phyloP scores from a whole-genome alignment of 1,284 basidiomycete genomes.

The Malassezia vespertilionis region DNA sequence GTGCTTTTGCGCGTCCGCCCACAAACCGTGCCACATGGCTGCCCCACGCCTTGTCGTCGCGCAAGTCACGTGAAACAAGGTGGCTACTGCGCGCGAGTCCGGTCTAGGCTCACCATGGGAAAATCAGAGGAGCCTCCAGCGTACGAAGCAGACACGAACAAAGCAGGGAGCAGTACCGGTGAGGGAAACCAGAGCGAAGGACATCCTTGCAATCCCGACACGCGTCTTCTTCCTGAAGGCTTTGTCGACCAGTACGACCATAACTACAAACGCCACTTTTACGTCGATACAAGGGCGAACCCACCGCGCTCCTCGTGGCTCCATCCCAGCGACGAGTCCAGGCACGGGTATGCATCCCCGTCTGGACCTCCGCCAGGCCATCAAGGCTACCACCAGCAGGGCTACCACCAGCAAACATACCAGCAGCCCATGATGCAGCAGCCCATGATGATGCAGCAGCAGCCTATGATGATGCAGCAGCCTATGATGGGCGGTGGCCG shows the following conservation, averaged over 20 bases:
- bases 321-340: slow-evolving; percentile 31
- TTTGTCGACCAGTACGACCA: slow-evolving; percentile 42
- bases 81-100: no score
- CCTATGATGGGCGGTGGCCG: slow-evolving; percentile 12
- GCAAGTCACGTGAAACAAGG: no score
- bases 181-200: background rate
- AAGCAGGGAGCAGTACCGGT: background rate
- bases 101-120: slow-evolving; percentile 1
- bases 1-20: no score
- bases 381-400: background rate
- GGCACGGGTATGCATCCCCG: slow-evolving; percentile 24
- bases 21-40: no score
- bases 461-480: slow-evolving; percentile 20
- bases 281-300: slow-evolving; percentile 37
- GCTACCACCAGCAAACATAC: slow-evolving; percentile 12
- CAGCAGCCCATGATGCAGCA: slow-evolving; percentile 25
- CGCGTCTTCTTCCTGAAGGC: slow-evolving; percentile 31
- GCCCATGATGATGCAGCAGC: slow-evolving; percentile 9
- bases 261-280: slow-evolving; percentile 43
- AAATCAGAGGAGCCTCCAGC: slow-evolving; percentile 10
- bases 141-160: slow-evolving; percentile 1
- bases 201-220: slow-evolving; percentile 8
- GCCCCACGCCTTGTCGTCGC: no score
- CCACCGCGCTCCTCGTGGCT: slow-evolving; percentile 43
- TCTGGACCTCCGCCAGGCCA: slow-evolving; percentile 22